Base-by-base conservation (phyloP, 139 green algal genomes). In the Coelastrella sp. region DNA sequence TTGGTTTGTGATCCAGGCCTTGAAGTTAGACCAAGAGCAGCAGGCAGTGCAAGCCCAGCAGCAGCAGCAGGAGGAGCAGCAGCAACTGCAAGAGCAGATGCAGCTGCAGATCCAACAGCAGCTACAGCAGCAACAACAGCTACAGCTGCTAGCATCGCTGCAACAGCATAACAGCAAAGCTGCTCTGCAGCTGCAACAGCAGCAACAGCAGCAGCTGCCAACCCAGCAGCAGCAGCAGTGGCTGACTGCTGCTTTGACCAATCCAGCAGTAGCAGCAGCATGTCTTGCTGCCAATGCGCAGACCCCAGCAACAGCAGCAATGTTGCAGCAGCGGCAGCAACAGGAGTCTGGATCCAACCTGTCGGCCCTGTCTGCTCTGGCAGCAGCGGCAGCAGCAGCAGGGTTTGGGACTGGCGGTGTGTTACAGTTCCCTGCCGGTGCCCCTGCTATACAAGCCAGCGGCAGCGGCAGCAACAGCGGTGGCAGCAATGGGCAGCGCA, bases 391-490 rank as follows among this genome's bases (percentile, higher is more conserved):
- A 71, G 58, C 79, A 54, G 79, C 17, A 68, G 79, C 79, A 61
- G 22, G 56, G 16, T 23, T 54, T 84, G 79, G 79, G 7, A 19
- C 20, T n/a, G 71, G 71, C 17, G 20, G 14, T 77, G 71, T n/a
- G 3, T 19, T 19, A 13, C 20, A 5, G 7, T 77, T 77, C 32
- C 32, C 32, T 47, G 32, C 32, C 32, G 32, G 32, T 23, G 17
- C 20, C 17, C 14, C 71, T 22, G 71, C 71, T 22, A 19, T 77
- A 10, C 71, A 77, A 23, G 71, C 71, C 5, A 77, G 71, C 32
- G 79, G 77, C 77, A 83, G 77, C 19, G 77, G 79, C 79, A 84
- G 79, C 79, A 84, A 71, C 79, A 84, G 79, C 17, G 59, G 79
- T n/a, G 59, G 47, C 4, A 58, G 79, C 7, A 56, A 84, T 47